phyloP scores from a whole-genome alignment of 441 rosid species.

The Gossypium lobatum region DNA sequence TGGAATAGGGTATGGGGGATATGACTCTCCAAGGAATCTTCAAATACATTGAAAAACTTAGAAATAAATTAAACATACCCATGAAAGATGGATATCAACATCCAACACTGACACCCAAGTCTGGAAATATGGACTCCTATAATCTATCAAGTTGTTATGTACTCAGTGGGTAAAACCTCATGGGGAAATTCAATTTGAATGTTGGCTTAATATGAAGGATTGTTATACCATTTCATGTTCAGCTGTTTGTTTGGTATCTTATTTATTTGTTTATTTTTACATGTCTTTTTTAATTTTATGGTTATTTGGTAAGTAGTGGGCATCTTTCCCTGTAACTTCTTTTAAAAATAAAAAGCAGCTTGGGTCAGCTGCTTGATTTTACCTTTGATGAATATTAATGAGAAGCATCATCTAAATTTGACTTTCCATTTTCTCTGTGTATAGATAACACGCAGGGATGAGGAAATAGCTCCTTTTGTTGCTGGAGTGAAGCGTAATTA shows the following conservation, averaged over 20 bases:
- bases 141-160: background rate
- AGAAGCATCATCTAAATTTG: background rate
- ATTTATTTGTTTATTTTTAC: background rate
- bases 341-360: too few relatives aligned
- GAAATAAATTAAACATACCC: background rate
- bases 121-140: background rate
- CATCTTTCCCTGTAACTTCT: background rate
- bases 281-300: background rate
- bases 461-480: slow-evolving; percentile 90
- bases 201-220: background rate
- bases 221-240: background rate
- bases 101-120: background rate
- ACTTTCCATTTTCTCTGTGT: background rate
- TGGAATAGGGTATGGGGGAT: background rate
- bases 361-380: background rate
- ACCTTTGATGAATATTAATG: background rate
- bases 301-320: background rate
- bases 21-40: background rate
- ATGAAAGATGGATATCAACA: background rate
- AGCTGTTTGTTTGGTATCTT: background rate
- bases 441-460: slow-evolving; percentile 92
- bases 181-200: background rate
- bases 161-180: background rate
- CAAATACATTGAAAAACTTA: background rate
- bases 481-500: slow-evolving; percentile 67